A percentile compares a stretch with the other conserved stretches of the same genome.
Conservation (phyloP, 2,329 filamentous ascomycete genomes). For the Sporothrix sp. region DNA sequence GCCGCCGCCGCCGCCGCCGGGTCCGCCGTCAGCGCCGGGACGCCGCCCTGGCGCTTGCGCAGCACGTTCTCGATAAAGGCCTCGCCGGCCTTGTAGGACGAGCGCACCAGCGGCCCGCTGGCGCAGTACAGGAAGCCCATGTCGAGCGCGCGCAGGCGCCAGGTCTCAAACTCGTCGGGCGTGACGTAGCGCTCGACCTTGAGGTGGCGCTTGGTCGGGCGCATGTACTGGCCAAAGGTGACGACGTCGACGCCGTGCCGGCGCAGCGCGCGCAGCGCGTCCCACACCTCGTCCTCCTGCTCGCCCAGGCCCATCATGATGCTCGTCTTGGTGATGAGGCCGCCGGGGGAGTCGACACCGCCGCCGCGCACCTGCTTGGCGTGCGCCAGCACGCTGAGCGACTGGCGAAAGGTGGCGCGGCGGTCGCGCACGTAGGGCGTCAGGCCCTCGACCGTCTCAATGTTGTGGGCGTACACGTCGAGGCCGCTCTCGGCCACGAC, state of each 20-base stretch:
- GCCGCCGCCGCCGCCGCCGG: neutral
- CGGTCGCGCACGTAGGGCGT: slow-evolving; percentile 87
- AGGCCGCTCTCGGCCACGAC: slow-evolving; percentile 78
- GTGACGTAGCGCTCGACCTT: slow-evolving; percentile 93
- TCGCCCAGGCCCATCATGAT: slow-evolving; percentile 95
- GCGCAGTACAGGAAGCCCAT: slow-evolving; percentile 97
- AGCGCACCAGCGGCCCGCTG: slow-evolving; percentile 83
- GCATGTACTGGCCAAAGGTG: slow-evolving; percentile 99
- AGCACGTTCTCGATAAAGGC: slow-evolving; percentile 98
- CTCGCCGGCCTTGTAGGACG: slow-evolving; percentile 96
- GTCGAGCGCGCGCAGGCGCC: slow-evolving; percentile 80
- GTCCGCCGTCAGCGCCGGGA: slow-evolving; percentile 7
- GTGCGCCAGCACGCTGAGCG: slow-evolving; percentile 64
- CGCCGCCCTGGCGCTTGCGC: slow-evolving; percentile 59
- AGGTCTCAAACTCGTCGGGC: slow-evolving; percentile 82
- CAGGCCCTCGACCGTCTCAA: slow-evolving; percentile 87
- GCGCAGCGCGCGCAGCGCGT: slow-evolving; percentile 68
- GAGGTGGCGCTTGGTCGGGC: slow-evolving; percentile 95
- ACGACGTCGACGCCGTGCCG: slow-evolving; percentile 81
- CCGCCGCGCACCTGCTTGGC: slow-evolving; percentile 64
- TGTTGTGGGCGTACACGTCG: slow-evolving; percentile 94
- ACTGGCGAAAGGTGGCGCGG: slow-evolving; percentile 81
- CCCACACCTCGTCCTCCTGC: slow-evolving; percentile 75
- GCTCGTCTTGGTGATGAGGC: slow-evolving; percentile 95
- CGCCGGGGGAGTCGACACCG: slow-evolving; percentile 30